Evolutionary conservation across 1,284 basidiomycete genomes (phyloP), one percentile per base, ranked within the genome.

Genomic region (Coniferiporia weirii): DNA sequence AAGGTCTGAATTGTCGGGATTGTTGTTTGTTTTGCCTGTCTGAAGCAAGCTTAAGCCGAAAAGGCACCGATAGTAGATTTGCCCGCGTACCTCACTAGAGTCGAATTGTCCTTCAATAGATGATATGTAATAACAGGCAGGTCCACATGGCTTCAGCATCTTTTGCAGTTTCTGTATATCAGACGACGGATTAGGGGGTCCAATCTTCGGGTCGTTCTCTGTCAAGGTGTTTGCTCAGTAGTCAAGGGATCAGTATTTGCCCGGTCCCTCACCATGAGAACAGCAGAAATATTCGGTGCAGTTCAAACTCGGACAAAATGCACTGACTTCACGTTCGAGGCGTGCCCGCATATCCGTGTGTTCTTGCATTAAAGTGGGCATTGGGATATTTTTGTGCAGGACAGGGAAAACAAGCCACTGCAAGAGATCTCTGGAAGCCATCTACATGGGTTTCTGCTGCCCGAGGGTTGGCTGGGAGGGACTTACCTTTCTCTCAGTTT

Each of bases 221-320:
- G 44, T 9, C 0, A 8, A 8, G 27, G 34, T 8, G 43, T 10
- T 8, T 5, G n/a, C 7, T 22, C 17, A 47, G 4, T 32, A 27
- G 27, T 3, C 5, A 27, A 27, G 2, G 27, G 5, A 27, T 27
- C 27, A 27, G 27, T 5, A 27, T 27, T 27, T 27, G 5, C 27
- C 27, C 27, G 5, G 54, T n/a, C 45, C 54, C 34, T 40, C 68
- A 71, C 65, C 64, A 81, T 86, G 84, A 1, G 75, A 70, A 36
- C 70, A 66, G 63, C 84, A 87, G 59, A 77, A 77, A 1, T 76
- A 72, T 17, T 78, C 76, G 1, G 79, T 44, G 61, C 84, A 86
- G 54, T 74, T 82, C n/a, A 76, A 59, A 56, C 76, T 80, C 5
- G 75, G 74, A 66, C 84, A 86, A 63, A 85, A 83, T 0, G 76